Conservation (phyloP, 176 grass and related monocot species). For the Oryza glumipatula region DNA sequence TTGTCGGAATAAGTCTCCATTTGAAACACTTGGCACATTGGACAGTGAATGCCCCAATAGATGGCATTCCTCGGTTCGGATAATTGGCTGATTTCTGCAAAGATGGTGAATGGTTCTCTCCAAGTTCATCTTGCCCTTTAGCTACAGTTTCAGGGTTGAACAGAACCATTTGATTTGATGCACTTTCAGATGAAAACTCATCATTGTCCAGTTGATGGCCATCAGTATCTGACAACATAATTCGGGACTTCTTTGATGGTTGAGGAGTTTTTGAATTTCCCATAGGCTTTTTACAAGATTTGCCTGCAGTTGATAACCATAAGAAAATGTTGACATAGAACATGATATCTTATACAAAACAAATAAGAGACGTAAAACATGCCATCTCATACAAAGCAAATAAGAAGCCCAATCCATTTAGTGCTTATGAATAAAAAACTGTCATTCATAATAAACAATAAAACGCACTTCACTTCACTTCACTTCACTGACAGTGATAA, state of each 20-base stretch:
- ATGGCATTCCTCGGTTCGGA: conserved; percentile 52
- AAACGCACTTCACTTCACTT: neutral
- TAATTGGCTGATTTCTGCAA: conserved; percentile 40
- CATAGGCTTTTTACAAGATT: conserved; percentile 33
- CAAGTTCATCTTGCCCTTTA: conserved; percentile 52
- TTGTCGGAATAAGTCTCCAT: conserved; percentile 96
- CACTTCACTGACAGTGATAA: neutral
- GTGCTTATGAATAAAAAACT: neutral
- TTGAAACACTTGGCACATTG: conserved; percentile 95
- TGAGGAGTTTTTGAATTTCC: conserved; percentile 53
- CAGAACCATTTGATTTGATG: conserved; percentile 42
- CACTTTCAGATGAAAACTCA: conserved; percentile 44
- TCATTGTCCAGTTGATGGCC: conserved; percentile 39
- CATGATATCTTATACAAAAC: conserved; percentile 6
- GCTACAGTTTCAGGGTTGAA: conserved; percentile 44
- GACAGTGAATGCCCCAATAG: conserved; percentile 93
- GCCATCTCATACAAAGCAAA: conserved; percentile 19
- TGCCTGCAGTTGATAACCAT: conserved; percentile 43
- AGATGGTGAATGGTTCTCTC: conserved; percentile 42
- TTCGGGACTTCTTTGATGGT: conserved; percentile 40
- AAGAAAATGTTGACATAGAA: neutral
- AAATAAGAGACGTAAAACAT: neutral
- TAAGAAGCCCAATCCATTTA: neutral
- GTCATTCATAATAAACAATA: neutral
- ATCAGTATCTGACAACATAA: conserved; percentile 34